These are phyloP conservation scores for Fusarium gaditjirri DNA, from an alignment of 2,329 filamentous ascomycete species.

Conservation along the genomic window DNA sequence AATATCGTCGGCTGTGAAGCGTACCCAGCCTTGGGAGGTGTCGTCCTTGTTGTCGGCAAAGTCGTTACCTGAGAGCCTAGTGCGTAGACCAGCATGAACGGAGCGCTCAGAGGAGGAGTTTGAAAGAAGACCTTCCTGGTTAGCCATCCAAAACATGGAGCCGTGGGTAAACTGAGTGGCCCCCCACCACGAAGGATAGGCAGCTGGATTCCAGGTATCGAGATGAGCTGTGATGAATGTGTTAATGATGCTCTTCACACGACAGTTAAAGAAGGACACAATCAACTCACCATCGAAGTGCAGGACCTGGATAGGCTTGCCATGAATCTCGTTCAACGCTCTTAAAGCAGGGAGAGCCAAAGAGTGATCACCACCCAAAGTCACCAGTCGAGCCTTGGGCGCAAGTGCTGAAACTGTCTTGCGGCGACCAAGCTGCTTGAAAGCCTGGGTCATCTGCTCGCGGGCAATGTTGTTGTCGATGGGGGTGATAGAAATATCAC, in stretches of 20 bases:
- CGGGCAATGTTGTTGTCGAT: constrained; percentile 87
- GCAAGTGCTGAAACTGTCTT: constrained; percentile 50
- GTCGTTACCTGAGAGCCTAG: constrained; percentile 74
- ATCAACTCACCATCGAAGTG: constrained; percentile 70
- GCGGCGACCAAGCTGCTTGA: constrained; percentile 70
- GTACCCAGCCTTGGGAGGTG: constrained; percentile 78
- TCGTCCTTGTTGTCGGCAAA: constrained; percentile 78
- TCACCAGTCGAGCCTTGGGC: constrained; percentile 68
- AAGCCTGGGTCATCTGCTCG: constrained; percentile 85
- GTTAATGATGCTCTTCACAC: neutral
- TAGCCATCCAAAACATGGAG: constrained; percentile 91
- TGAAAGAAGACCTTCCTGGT: constrained; percentile 80
- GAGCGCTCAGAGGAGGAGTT: constrained; percentile 75
- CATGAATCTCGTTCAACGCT: constrained; percentile 71
- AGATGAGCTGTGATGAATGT: constrained; percentile 64
- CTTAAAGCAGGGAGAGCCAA: constrained; percentile 76
- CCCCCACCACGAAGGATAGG: constrained; percentile 82
- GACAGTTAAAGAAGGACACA: neutral
- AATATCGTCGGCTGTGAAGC: constrained; percentile 84
- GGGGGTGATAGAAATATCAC: constrained; percentile 87
- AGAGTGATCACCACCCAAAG: constrained; percentile 79
- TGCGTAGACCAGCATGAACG: constrained; percentile 86
- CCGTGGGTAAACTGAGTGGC: constrained; percentile 81
- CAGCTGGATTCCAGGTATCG: constrained; percentile 85
- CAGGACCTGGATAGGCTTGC: constrained; percentile 72